Evolutionary conservation across 805 yeast genomes (phyloP), one percentile per base, ranked within the genome.

Genomic region (Candida arabinofermentans): DNA sequence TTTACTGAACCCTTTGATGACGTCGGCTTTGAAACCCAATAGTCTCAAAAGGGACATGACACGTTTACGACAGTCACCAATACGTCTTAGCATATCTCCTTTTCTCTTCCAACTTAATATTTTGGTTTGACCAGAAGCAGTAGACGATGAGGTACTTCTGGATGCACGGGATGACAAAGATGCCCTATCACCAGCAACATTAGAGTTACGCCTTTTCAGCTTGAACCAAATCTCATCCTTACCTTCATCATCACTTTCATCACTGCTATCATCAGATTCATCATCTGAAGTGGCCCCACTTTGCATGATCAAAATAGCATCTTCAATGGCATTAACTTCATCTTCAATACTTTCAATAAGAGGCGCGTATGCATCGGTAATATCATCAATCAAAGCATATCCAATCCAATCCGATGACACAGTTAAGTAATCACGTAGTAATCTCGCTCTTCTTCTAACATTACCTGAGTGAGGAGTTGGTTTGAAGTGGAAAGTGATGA

Each of bases 391-490:
- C 48, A 93, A 67, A 0, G 98, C 98, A 65, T 93, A 93, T 1
- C 96, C 91, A 35, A 93, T 83, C 99, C 99, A 93, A 62, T 93
- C 98, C 0, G 97, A 80, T 2, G 91, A 79, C 5, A 93, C 96
- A 2, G 86, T 87, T 47, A 93, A 69, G 57, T 90, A 91, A 60
- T 93, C 99, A 47, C 83, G 74, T 48, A 91, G 71, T 48, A 93
- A 67, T 43, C 99, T 72, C 0, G 96, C 95, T 60, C 99, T 78
- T 61, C 98, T 75, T 52, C 99, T 77, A 24, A 93, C 99, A 57
- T 93, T 93, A 37, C 89, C 86, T 0, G 98, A 95, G 62, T 93
- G 99, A 3, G 96, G 96, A 0, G 97, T 88, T 10, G 96, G 91
- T 8, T 88, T 82, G 63, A 87, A 88, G 65, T 93, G 99, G 67